Conservation (phyloP, 331 rosid species). For the Rosa hybrid region DNA sequence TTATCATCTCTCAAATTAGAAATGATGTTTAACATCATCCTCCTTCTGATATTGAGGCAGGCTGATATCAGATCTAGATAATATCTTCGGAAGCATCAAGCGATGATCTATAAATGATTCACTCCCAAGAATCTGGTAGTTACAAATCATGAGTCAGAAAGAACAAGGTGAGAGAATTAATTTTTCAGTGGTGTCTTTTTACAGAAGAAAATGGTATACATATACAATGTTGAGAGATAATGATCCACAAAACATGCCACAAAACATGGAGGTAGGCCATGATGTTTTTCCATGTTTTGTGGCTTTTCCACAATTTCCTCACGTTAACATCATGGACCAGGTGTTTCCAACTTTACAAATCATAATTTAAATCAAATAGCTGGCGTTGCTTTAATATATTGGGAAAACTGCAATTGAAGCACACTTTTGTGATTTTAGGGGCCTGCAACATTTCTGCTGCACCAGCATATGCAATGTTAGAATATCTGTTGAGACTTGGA, state of each 20-base stretch:
- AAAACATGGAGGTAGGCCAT: too few relatives aligned
- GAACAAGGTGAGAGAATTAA: too few relatives aligned
- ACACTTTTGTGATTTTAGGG: background rate
- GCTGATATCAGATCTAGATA: constrained; percentile 93
- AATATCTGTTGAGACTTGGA: background rate
- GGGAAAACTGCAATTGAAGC: background rate
- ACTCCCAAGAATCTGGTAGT: constrained; percentile 28
- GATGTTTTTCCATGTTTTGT: too few relatives aligned
- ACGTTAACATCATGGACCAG: too few relatives aligned
- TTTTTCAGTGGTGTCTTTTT: too few relatives aligned
- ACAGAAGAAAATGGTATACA: too few relatives aligned
- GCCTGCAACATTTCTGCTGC: background rate
- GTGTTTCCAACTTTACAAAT: background rate
- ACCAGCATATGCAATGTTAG: background rate
- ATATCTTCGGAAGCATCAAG: constrained; percentile 56
- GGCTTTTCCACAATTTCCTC: too few relatives aligned
- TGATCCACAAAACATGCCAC: too few relatives aligned
- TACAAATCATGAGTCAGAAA: too few relatives aligned
- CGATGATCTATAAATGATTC: constrained; percentile 25
- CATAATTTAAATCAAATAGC: background rate
- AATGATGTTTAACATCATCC: constrained; percentile 7
- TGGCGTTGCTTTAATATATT: background rate
- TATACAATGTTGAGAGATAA: too few relatives aligned
- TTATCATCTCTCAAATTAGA: background rate
- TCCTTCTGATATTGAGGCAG: constrained; percentile 46